Evolutionary conservation across 2,329 filamentous ascomycete genomes (phyloP).

Genomic region (Pseudogymnoascus pannorum): DNA sequence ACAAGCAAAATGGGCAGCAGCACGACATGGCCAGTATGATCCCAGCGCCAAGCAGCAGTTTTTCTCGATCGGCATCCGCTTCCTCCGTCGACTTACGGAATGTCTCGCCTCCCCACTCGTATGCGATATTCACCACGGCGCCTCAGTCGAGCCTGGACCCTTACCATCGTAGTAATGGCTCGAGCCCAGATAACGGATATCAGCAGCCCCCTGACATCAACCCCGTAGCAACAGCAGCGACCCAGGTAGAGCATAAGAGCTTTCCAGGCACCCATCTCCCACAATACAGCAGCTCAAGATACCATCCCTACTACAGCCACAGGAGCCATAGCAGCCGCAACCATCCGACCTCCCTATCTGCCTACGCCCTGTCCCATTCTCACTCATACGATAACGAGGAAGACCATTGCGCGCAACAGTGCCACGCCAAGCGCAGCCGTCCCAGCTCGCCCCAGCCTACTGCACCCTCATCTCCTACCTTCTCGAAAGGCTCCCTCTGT

Average conservation of each 20-base stretch:
- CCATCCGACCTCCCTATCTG: conserved; percentile 47
- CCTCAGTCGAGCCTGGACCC: conserved; percentile 39
- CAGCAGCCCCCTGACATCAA: conserved; percentile 42
- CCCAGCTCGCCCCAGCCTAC: conserved; percentile 94
- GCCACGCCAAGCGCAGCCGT: conserved; percentile 78
- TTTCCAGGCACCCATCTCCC: conserved; percentile 16
- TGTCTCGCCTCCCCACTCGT: conserved; percentile 89
- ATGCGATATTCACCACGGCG: conserved; percentile 60
- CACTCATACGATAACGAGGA: conserved; percentile 78
- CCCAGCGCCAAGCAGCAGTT: conserved; percentile 70
- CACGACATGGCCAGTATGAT: conserved; percentile 57
- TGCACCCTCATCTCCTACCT: conserved; percentile 89
- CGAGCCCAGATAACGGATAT: conserved; percentile 33
- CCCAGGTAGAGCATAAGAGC: conserved; percentile 54
- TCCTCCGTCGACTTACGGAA: conserved; percentile 89
- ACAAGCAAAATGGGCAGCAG: conserved; percentile 43
- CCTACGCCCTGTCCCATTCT: conserved; percentile 91
- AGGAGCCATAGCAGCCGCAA: conserved; percentile 35
- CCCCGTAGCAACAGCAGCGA: conserved; percentile 53
- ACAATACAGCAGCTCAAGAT: conserved; percentile 39
- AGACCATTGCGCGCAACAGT: conserved; percentile 68
- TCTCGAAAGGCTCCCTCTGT: conserved; percentile 90
- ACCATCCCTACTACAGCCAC: conserved; percentile 48
- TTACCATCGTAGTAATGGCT: conserved; percentile 39
- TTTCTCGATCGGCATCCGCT: conserved; percentile 79